phyloP scores from a whole-genome alignment of 106 monocot species.

The Dioscorea alata region DNA sequence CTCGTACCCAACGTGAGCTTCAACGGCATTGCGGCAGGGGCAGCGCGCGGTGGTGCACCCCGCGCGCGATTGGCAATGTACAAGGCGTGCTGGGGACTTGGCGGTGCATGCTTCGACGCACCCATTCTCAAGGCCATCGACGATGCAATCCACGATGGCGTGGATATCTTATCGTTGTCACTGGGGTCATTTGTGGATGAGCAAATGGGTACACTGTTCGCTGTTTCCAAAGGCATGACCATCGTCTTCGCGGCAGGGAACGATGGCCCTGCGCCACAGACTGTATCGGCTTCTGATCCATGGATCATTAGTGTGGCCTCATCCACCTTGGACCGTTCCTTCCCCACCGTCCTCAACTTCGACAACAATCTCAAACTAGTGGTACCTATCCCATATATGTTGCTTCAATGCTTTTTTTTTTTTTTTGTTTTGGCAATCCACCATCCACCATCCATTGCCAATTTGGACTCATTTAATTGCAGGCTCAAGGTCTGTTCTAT shows the following conservation, averaged over 20 bases:
- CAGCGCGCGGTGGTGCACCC: slow-evolving; percentile 21
- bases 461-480: too few species aligned
- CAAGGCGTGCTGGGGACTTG: slow-evolving; percentile 9
- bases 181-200: background rate
- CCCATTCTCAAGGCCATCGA: slow-evolving; percentile 7
- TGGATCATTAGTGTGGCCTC: slow-evolving; percentile 40
- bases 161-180: slow-evolving; percentile 14
- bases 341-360: slow-evolving; percentile 29
- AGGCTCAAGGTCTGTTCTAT: too few species aligned
- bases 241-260: slow-evolving; percentile 28
- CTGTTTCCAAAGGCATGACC: slow-evolving; percentile 32
- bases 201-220: slow-evolving; percentile 9
- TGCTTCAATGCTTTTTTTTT: too few species aligned
- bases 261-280: slow-evolving; percentile 16
- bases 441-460: too few species aligned
- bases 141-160: slow-evolving; percentile 15
- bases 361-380: slow-evolving; percentile 16
- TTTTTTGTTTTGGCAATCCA: too few species aligned
- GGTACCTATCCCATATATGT: slow-evolving; percentile 3
- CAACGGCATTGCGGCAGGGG: slow-evolving; percentile 14
- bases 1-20: slow-evolving; percentile 7
- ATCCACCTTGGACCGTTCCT: slow-evolving; percentile 32
- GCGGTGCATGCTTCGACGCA: background rate
- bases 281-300: slow-evolving; percentile 5
- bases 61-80: slow-evolving; percentile 24